Conservation (phyloP, 2,329 filamentous ascomycete genomes). For the Aspergillus sergii region DNA sequence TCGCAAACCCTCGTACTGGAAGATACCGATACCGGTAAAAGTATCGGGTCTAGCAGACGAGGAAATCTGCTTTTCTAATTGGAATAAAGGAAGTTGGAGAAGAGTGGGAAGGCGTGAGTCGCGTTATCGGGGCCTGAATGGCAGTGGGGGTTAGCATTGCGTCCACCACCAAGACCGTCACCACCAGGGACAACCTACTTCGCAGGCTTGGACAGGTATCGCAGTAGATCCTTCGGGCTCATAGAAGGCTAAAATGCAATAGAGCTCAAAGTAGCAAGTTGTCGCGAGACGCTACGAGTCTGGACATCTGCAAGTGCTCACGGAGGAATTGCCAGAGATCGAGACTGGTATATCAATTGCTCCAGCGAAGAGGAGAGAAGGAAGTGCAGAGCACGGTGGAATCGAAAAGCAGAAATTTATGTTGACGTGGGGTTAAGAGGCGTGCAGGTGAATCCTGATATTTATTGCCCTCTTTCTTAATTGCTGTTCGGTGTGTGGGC, state of each 20-base stretch:
- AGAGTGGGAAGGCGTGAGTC: slow-evolving; percentile 30
- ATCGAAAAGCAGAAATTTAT: slow-evolving; percentile 10
- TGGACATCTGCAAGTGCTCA: slow-evolving; percentile 35
- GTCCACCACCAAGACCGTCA: not conserved
- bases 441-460: not conserved
- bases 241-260: slow-evolving; percentile 64
- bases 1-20: slow-evolving; percentile 62
- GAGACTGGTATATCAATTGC: not conserved
- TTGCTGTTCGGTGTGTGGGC: slow-evolving; percentile 12
- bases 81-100: slow-evolving; percentile 17
- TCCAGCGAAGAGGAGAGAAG: slow-evolving; percentile 26
- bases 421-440: slow-evolving; percentile 3
- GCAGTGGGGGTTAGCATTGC: slow-evolving; percentile 20
- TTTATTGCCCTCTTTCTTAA: slow-evolving; percentile 3
- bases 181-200: slow-evolving; percentile 63
- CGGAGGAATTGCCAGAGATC: not conserved
- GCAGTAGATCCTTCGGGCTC: slow-evolving; percentile 86
- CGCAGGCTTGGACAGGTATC: slow-evolving; percentile 91
- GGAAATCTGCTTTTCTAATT: slow-evolving; percentile 58
- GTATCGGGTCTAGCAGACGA: slow-evolving; percentile 86
- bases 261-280: slow-evolving; percentile 37
- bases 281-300: slow-evolving; percentile 36
- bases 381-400: slow-evolving; percentile 25
- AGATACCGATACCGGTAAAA: slow-evolving; percentile 81
- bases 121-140: slow-evolving; percentile 66